phyloP scores from a whole-genome alignment of 2,329 filamentous ascomycete species.

The Hymenoscyphus infarciens region DNA sequence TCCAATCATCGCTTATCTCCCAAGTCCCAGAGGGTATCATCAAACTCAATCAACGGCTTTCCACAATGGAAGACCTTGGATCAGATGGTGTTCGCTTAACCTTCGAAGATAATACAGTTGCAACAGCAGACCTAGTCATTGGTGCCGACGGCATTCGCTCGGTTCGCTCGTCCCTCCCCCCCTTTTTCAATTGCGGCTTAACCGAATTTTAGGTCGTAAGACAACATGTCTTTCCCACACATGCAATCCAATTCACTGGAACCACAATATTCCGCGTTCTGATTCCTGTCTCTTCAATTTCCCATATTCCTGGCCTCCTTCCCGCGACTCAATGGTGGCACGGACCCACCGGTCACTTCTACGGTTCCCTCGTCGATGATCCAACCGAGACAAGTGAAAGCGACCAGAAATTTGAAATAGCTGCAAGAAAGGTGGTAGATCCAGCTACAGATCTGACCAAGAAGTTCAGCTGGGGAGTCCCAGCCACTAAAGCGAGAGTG shows the following conservation, averaged over 20 bases:
- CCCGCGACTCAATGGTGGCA: slow-evolving; percentile 43
- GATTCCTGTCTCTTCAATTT: slow-evolving; percentile 38
- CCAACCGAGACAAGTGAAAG: slow-evolving; percentile 16
- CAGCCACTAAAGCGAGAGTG: slow-evolving; percentile 37
- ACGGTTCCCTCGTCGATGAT: slow-evolving; percentile 40
- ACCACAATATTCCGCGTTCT: slow-evolving; percentile 47
- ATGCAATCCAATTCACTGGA: slow-evolving; percentile 46
- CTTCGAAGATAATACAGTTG: slow-evolving; percentile 46
- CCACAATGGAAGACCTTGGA: slow-evolving; percentile 38
- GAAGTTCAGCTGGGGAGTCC: slow-evolving; percentile 39
- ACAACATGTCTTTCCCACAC: slow-evolving; percentile 40
- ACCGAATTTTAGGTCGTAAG: slow-evolving; percentile 38
- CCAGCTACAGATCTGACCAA: slow-evolving; percentile 33
- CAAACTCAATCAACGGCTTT: slow-evolving; percentile 44
- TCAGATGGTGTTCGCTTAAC: slow-evolving; percentile 38
- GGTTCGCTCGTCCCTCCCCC: slow-evolving; percentile 25
- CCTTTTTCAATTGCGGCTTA: neutral
- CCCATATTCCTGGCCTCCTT: slow-evolving; percentile 33
- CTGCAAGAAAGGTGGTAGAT: slow-evolving; percentile 37
- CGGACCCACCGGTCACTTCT: slow-evolving; percentile 41
- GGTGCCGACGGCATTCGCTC: slow-evolving; percentile 53
- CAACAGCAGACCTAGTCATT: slow-evolving; percentile 43
- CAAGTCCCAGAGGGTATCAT: slow-evolving; percentile 44
- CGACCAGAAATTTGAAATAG: slow-evolving; percentile 40
- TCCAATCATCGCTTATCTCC: slow-evolving; percentile 48